Evolutionary conservation across 1,284 basidiomycete species (phyloP), one percentile per base, ranked within the genome.

Genomic region (Sanghuangporus weigelae): DNA sequence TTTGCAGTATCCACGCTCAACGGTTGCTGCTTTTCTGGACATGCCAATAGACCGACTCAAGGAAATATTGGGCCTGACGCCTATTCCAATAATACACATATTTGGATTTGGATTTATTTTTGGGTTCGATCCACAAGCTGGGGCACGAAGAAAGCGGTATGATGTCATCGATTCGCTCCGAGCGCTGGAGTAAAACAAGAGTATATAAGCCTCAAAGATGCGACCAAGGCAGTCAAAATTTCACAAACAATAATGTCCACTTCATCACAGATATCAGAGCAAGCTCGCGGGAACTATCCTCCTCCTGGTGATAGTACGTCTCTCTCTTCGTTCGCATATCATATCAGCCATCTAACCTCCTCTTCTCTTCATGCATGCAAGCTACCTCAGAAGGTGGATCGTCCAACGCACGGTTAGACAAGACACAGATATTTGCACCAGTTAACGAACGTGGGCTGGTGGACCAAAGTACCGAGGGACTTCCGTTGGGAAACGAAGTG

Each of bases 371-470:
- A 4, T 7, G 3, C 4, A 3, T 3, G 44, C n/a, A 26, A 64
- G 63, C 63, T 7, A 64, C 63, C 0, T 61, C 63, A 1, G 63
- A 64, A 57, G 63, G 58, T 19, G 63, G 59, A 7, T 64, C 55
- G 31, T 59, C 59, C 26, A 54, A 55, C 6, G n/a, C 46, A 12
- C 44, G 48, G 3, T 46, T 46, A 7, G 44, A 46, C 44, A 16
- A 16, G 7, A n/a, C 10, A 7, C 57, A 63, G 16, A 26, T 57
- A 12, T 59, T 63, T 31, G 48, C 62, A 16, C 49, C 56, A 6
- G 63, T 58, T 2, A 7, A 40, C 1, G 40, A 64, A 21, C 58
- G 59, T 7, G 63, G 63, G 35, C 63, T 64, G 6, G 49, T 64
- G 7, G 63, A 64, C 44, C 63, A 64, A 40, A 60, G 53, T 2